Base-by-base conservation (phyloP, 2,329 filamentous ascomycete genomes). In the Nemania sp. region DNA sequence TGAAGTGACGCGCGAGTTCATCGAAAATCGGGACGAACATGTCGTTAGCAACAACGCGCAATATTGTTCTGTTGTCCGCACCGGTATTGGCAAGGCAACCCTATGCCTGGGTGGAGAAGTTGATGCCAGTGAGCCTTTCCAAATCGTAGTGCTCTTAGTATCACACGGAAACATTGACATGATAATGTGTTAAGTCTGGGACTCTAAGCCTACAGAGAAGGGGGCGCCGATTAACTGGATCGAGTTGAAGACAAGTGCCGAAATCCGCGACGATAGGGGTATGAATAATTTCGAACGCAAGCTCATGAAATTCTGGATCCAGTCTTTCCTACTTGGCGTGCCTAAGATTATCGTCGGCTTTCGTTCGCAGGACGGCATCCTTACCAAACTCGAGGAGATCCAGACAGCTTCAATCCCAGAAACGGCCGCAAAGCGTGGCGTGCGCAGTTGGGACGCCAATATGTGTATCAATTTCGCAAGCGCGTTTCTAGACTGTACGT, bases 231-330 rank as follows among this genome's bases (percentile, higher is more conserved):
- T 93, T 71, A 93, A 95, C 75, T 99, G 94, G 92, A 91, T 98
- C 35, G 96, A 99, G 80, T 87, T 99, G 66, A 99, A 99, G 79
- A 99, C 96, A 0, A 89, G 89, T n/a, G 90, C 88, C 47, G 89
- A 92, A 71, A 90, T 95, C 57, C 84, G 85, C 59, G 87, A 87
- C 68, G 86, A 90, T 1, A 86, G 88, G 54, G 92, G 96, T 75
- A 85, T 89, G 76, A 80, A 90, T 22, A 91, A 89, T 70, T 97
- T 95, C 77, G 93, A 98, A 80, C 88, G 92, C 56, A 98, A 98
- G 79, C 86, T 98, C 62, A 88, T 97, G 80, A 97, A 97, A 76
- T 97, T 95, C 81, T 99, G 96, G 96, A 93, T 95, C 15, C 96
- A 98, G 79, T 97, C 93, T 0, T 99, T 97, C 77, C 85, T 99